Conservation (phyloP, 176 grass and related monocot species). For the sorghum (Sorghum bicolor) region Sorghum_bicolor_NCBIv3 NC_012871.2:59859001-59859500, state of each 20-base stretch:
- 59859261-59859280: background rate
- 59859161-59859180: conserved; percentile 87
- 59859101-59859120: conserved; percentile 95
- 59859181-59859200: conserved; percentile 98
- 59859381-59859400: conserved; percentile 59
- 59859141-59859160: conserved; percentile 93
- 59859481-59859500: conserved; percentile 95
- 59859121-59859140: conserved; percentile 92
- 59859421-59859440: conserved; percentile 90
- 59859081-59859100: conserved; percentile 78
- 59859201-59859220: conserved; percentile 77
- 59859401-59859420: conserved; percentile 72
- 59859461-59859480: conserved; percentile 98
- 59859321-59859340: conserved; percentile 24
- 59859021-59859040: background rate
- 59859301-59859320: conserved; percentile 9
- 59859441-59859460: conserved; percentile 96
- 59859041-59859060: background rate
- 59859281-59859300: background rate
- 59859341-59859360: background rate
- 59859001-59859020: background rate
- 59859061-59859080: conserved; percentile 40
- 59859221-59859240: conserved; percentile 85
- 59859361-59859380: conserved; percentile 26
- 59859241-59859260: conserved; percentile 94